Evolutionary conservation across 345 rosid genomes (phyloP).

Genomic region (Bruguiera parviflora): DNA sequence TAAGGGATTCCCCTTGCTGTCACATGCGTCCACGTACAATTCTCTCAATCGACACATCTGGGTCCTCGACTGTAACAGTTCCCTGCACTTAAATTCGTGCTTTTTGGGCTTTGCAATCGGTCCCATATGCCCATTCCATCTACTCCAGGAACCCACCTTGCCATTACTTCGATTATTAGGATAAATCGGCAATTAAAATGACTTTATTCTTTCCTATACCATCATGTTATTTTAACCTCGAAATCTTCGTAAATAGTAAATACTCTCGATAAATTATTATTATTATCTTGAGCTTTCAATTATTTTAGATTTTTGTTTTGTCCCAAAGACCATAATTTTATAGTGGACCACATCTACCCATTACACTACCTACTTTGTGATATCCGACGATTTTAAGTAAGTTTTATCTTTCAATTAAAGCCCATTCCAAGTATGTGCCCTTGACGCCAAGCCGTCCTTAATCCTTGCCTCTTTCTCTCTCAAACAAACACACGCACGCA

Average conservation of each 20-base stretch:
- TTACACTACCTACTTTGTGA: too few relatives aligned
- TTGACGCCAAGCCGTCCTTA: too few relatives aligned
- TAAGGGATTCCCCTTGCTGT: background rate
- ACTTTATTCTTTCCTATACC: too few relatives aligned
- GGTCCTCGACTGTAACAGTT: conserved; percentile 5
- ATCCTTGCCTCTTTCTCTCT: too few relatives aligned
- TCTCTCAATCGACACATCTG: background rate
- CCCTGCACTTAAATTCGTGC: conserved; percentile 7
- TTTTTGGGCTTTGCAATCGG: conserved; percentile 15
- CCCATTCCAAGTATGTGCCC: too few relatives aligned
- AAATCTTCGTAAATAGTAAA: too few relatives aligned
- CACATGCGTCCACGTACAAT: conserved; percentile 1
- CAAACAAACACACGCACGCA: too few relatives aligned
- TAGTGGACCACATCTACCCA: background rate
- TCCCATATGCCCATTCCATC: background rate
- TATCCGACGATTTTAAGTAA: too few relatives aligned
- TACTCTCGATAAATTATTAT: background rate
- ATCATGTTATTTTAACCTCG: too few relatives aligned
- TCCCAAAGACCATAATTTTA: background rate
- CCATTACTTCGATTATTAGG: background rate
- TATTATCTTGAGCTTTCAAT: background rate
- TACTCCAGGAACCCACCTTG: background rate
- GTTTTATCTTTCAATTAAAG: too few relatives aligned
- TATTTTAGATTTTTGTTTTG: background rate
- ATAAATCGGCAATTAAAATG: too few relatives aligned